These are phyloP conservation scores for Metarhizium album DNA, from an alignment of 2,329 filamentous ascomycete species.

Conservation along the genomic window DNA sequence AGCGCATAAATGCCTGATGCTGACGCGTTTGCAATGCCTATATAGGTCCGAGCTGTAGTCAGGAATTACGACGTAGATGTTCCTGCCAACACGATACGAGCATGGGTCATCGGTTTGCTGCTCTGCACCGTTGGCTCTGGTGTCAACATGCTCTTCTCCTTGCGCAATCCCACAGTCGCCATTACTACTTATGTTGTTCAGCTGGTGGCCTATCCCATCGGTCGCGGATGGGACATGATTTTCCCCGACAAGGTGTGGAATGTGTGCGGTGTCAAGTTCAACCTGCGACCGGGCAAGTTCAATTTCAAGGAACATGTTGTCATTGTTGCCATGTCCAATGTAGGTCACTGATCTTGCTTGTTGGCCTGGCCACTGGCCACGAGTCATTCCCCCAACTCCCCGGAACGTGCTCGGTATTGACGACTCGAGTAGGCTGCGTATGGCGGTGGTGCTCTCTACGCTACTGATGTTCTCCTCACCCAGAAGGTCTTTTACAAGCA, in stretches of 20 bases:
- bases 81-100: slow-evolving; percentile 53
- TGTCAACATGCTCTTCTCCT: slow-evolving; percentile 50
- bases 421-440: slow-evolving; percentile 36
- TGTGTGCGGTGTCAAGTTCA: slow-evolving; percentile 42
- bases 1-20: background rate
- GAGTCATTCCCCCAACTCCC: background rate
- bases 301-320: slow-evolving; percentile 53
- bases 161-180: slow-evolving; percentile 46
- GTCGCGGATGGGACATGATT: slow-evolving; percentile 41
- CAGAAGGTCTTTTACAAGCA: slow-evolving; percentile 48
- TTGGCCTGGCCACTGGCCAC: background rate
- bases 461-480: slow-evolving; percentile 37
- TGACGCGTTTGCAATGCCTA: background rate
- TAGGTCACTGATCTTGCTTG: slow-evolving; percentile 31
- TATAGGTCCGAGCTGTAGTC: slow-evolving; percentile 52
- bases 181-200: slow-evolving; percentile 54
- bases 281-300: slow-evolving; percentile 45
- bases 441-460: slow-evolving; percentile 46
- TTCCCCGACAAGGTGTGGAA: slow-evolving; percentile 43
- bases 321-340: slow-evolving; percentile 54
- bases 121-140: slow-evolving; percentile 52
- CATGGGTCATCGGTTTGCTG: slow-evolving; percentile 51
- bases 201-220: slow-evolving; percentile 50
- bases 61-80: slow-evolving; percentile 54
- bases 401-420: background rate